Base-by-base conservation (phyloP, 202 grass and related monocot species). In the Schoenoplectus tabernaemontani region DNA sequence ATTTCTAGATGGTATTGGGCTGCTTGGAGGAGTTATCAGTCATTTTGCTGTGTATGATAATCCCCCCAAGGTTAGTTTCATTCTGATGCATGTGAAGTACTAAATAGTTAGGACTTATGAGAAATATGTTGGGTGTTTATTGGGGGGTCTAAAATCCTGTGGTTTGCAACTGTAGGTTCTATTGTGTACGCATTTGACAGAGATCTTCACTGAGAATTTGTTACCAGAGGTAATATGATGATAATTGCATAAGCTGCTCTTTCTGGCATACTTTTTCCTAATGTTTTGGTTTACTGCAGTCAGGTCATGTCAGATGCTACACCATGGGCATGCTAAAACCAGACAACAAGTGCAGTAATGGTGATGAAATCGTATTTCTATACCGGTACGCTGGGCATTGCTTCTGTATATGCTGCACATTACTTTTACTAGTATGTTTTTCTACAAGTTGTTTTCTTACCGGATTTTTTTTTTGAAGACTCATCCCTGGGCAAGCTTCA, bases 251-350 rank as follows among this genome's bases (percentile, higher is more conserved):
- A 42, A 58, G 60, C 26, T 58, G 23, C 60, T 36, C 47, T 71
- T 84, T 86, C 65, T 78, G 77, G 5, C 57, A 3, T 36, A 34
- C 57, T 16, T 67, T 44, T 85, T 58, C 23, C 53, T 83, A 60
- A 53, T 46, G 33, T 59, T 34, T 20, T n/a, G 26, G 24, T 33
- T 65, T 85, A 66, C 84, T 87, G 73, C 89, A 97, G 94, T 93
- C 87, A 81, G 89, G 87, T 81, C 88, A 97, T 81, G 88, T 92
- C 83, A 92, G 93, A 86, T 97, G 89, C 38, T 89, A 61, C 76
- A 93, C 94, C 30, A 93, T 97, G 94, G 87, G 94, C 80, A 84
- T 97, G 36, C 68, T 97, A 88, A 93, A 87, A 86, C 89, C 89
- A 88, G 94, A 93, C 37, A 80, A 54, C 77, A 89, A 71, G 42